Base-by-base conservation (phyloP, 2,329 filamentous ascomycete species). In the Nemania abortiva region DNA sequence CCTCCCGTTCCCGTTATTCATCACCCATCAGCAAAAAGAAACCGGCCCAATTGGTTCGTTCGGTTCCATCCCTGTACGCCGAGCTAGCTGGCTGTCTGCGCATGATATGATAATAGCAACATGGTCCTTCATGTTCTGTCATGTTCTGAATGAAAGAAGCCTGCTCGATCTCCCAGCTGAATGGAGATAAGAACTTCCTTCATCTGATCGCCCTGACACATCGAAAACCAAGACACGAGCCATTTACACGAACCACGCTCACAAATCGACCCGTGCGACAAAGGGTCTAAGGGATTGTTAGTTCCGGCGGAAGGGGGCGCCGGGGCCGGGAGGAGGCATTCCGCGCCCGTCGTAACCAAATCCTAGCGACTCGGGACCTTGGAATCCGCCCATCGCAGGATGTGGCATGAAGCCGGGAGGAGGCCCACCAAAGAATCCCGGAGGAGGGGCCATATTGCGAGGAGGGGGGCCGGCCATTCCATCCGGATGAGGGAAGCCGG, bases 261-360 rank as follows among this genome's bases (percentile, higher is more conserved):
- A 63, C 53, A 67, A 15, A 54, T 27, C 31, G 15, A 55, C 31
- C 42, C 39, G 39, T 56, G 37, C 2, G 22, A 61, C 22, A n/a
- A 45, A 42, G 57, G 57, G 29, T 39, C 31, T 18, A 20, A 53
- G 9, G 15, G 27, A 34, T 49, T 29, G 45, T 64, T 74, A 77
- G 65, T 76, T 80, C 67, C 83, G 79, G 69, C 83, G 80, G 74
- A 81, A 84, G 20, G 76, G 76, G 63, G 73, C 76, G 39, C 74
- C 77, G 39, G 77, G 77, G 37, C 84, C 84, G 18, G 84, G 82
- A 31, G 86, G 86, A 60, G 86, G 86, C 79, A 87, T 86, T 29
- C 85, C 85, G 59, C 87, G 84, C 53, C 82, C 84, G 73, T 90
- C 88, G 74, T 87, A 90, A 1, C 83, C 84, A 68, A 86, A 88